Base-by-base conservation (phyloP, 768 basidiomycete species). In the Serpula lacrymans region DNA sequence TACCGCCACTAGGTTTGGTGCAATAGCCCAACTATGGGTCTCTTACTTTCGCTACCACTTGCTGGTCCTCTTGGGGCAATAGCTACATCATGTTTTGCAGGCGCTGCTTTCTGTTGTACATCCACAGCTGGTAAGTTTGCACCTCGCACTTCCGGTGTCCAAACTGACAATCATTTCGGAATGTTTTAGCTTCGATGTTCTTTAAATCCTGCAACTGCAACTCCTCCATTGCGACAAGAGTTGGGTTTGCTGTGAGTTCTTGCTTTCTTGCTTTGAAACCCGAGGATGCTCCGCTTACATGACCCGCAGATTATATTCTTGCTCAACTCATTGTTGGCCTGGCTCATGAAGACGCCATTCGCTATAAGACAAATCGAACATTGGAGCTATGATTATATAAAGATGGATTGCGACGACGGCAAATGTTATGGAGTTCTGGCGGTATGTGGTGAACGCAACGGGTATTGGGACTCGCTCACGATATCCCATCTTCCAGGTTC, bases 131-230 rank as follows among this genome's bases (percentile, higher is more conserved):
- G 88, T 82, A 45, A 47, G 74, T 61, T 20, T 30, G n/a, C 42
- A 33, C 29, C 24, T 45, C 6, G 34, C 29, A 17, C 30, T 18
- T n/a, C 6, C 44, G 49, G 47, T 10, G 48, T 54, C 3, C 31
- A 6, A 9, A 1, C 25, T 21, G 43, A 50, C 35, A 47, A 23
- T 23, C 5, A 10, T 10, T 29, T 23, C 25, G 28, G 11, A 10
- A 6, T 25, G 30, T 49, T n/a, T 53, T 65, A 82, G 93, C 94
- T 3, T 92, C 89, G 25, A 92, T 95, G 79, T 90, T 96, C 69
- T 93, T 84, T 77, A 97, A 96, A 72, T 92, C 88, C 23, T 99
- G 95, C 65, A 98, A 98, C 60, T 99, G 96, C 69, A 97, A 98
- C 60, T 95, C 92, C 7, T 95, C 92, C 0, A 97, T 99, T 52